These are phyloP conservation scores for Candida parachauliodes DNA, from an alignment of 805 yeast species.

Conservation along the genomic window DNA sequence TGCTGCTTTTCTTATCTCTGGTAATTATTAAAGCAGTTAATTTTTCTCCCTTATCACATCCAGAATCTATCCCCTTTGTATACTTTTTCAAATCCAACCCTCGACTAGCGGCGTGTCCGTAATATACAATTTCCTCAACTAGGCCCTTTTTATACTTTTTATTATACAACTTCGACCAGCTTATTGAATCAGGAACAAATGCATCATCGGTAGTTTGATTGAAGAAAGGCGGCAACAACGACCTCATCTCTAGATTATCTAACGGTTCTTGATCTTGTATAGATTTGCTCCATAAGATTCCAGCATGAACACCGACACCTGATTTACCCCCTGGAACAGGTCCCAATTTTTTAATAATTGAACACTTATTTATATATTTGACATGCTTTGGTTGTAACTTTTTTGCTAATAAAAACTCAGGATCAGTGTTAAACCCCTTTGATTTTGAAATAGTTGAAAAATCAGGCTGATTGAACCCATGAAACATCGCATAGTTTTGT, in stretches of 20 bases:
- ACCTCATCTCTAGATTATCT: constrained; percentile 67
- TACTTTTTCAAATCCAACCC: constrained; percentile 65
- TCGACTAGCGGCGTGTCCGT: constrained; percentile 85
- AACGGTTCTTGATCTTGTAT: constrained; percentile 57
- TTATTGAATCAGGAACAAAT: constrained; percentile 30
- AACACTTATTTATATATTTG: constrained; percentile 55
- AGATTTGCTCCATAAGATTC: constrained; percentile 63
- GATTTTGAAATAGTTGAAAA: constrained; percentile 15
- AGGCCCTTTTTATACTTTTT: constrained; percentile 35
- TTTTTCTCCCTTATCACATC: constrained; percentile 73
- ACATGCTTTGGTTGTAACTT: constrained; percentile 59
- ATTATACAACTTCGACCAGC: constrained; percentile 61
- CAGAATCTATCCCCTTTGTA: constrained; percentile 78
- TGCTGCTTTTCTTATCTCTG: constrained; percentile 14
- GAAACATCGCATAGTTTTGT: constrained; percentile 59
- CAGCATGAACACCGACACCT: constrained; percentile 78
- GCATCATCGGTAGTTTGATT: constrained; percentile 52
- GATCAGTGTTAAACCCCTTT: constrained; percentile 25
- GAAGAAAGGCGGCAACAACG: constrained; percentile 63
- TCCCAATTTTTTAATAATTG: constrained; percentile 62
- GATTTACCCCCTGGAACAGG: constrained; percentile 39
- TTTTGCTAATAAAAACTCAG: constrained; percentile 47
- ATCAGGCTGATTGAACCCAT: constrained; percentile 40
- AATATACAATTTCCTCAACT: constrained; percentile 41
- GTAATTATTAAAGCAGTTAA: constrained; percentile 61